Evolutionary conservation across 768 basidiomycete species (phyloP), one percentile per base, ranked within the genome.

Genomic region (Suillus discolor): DNA sequence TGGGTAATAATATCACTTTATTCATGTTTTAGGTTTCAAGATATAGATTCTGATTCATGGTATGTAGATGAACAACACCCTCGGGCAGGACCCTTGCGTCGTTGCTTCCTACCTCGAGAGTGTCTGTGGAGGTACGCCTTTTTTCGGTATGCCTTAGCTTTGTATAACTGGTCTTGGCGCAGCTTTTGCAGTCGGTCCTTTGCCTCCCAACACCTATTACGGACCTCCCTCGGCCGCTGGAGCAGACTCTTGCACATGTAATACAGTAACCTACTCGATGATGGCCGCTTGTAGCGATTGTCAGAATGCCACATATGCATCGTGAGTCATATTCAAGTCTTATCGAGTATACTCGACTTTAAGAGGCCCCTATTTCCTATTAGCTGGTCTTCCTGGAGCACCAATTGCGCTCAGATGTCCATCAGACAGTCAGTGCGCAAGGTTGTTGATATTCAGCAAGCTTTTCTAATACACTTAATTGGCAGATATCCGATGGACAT

Each of bases 201-300:
- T 88, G 25, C 82, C 83, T 3, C 7, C 23, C 0, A 67, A 65
- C 38, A 78, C 23, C 34, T 66, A 68, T 41, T 75, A 74, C 73
- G 66, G 66, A 65, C 67, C 77, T 72, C 71, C 87, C 74, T 75
- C 72, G 65, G 57, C n/a, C 38, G 54, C 61, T 53, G 39, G 71
- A 38, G 16, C 63, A 63, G 71, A 78, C 61, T 53, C 74, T 9
- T 88, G 88, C 66, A 78, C 81, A 68, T 89, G 88, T 70, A 88
- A 79, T 70, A 81, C 85, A 9, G 83, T 88, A 36, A 80, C 81
- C 4, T 89, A 88, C 67, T 84, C 81, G 13, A 66, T 85, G 36
- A 78, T 88, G 67, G 83, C 82, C 65, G 87, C 88, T 13, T 89
- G 88, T 73, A 84, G 80, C 23, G 71, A 80, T 45, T 89, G 88